Conservation (phyloP, 2,329 filamentous ascomycete species). For the Fusarium anguioides region DNA sequence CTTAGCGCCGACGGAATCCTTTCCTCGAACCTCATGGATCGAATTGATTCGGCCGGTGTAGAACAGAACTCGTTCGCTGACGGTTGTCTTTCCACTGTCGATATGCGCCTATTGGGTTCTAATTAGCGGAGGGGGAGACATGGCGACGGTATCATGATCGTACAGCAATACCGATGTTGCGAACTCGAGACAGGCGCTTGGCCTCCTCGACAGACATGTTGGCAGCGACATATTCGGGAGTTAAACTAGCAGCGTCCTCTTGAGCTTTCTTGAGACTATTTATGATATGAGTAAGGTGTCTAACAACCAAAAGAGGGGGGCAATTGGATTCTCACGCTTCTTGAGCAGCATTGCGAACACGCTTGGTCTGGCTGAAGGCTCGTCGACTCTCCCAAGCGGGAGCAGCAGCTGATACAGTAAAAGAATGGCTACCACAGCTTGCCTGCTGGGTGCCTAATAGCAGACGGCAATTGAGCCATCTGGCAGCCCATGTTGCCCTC, state of each 20-base stretch:
- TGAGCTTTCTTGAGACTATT: constrained; percentile 63
- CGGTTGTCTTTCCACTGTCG: constrained; percentile 97
- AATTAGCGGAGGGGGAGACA: constrained; percentile 27
- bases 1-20: constrained; percentile 95
- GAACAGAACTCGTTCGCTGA: constrained; percentile 95
- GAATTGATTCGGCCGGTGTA: constrained; percentile 97
- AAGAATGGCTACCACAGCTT: constrained; percentile 44
- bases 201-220: constrained; percentile 85
- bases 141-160: constrained; percentile 29
- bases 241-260: constrained; percentile 63
- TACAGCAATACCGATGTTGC: constrained; percentile 98
- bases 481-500: constrained; percentile 54
- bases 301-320: not conserved
- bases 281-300: constrained; percentile 28
- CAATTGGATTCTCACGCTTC: constrained; percentile 52
- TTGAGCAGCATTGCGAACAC: constrained; percentile 52
- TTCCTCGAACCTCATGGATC: constrained; percentile 96
- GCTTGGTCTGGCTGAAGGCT: constrained; percentile 50
- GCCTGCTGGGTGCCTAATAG: constrained; percentile 46
- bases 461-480: constrained; percentile 57
- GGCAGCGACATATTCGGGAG: constrained; percentile 73
- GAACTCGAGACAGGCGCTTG: constrained; percentile 79
- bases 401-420: constrained; percentile 42
- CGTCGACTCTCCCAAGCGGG: constrained; percentile 44
- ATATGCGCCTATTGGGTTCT: constrained; percentile 79